A percentile compares a stretch with the other conserved stretches of the same genome.
phyloP scores from a whole-genome alignment of 2,329 filamentous ascomycete species.

The Colletotrichum salicis region DNA sequence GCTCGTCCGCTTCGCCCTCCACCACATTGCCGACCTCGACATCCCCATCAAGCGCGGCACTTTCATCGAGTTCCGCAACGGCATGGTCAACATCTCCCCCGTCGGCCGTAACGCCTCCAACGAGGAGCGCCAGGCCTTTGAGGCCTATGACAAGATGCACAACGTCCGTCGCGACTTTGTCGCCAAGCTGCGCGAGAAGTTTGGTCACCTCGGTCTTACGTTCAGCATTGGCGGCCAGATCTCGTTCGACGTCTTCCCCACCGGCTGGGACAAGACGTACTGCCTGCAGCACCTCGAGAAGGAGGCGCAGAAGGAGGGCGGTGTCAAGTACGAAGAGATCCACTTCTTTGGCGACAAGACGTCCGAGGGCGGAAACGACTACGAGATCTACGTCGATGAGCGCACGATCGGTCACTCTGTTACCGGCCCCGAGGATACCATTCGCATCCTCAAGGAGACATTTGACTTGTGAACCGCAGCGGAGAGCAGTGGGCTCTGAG shows the following conservation, averaged over 20 bases:
- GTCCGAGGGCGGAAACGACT: constrained; percentile 90
- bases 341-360: constrained; percentile 99
- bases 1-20: constrained; percentile 79
- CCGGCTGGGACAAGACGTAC: constrained; percentile 99
- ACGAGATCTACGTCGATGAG: constrained; percentile 87
- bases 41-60: constrained; percentile 86
- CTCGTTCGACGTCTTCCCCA: constrained; percentile 97
- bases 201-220: constrained; percentile 86
- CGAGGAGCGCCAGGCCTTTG: constrained; percentile 83
- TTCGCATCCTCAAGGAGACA: constrained; percentile 80
- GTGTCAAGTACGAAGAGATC: constrained; percentile 83
- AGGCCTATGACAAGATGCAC: constrained; percentile 82
- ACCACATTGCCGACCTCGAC: constrained; percentile 86
- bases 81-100: constrained; percentile 89
- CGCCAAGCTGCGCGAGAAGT: constrained; percentile 79
- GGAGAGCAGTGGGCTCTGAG: constrained; percentile 5
- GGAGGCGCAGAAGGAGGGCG: constrained; percentile 76
- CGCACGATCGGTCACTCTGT: constrained; percentile 89
- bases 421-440: constrained; percentile 83
- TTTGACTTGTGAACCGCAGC: constrained; percentile 69
- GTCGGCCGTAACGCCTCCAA: constrained; percentile 86
- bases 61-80: constrained; percentile 89
- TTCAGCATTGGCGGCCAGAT: constrained; percentile 97
- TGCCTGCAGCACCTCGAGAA: constrained; percentile 88
- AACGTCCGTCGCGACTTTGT: constrained; percentile 83